Evolutionary conservation across 352 stramenopile genomes (phyloP).

Genomic region (Pythium phragmiticola): DNA sequence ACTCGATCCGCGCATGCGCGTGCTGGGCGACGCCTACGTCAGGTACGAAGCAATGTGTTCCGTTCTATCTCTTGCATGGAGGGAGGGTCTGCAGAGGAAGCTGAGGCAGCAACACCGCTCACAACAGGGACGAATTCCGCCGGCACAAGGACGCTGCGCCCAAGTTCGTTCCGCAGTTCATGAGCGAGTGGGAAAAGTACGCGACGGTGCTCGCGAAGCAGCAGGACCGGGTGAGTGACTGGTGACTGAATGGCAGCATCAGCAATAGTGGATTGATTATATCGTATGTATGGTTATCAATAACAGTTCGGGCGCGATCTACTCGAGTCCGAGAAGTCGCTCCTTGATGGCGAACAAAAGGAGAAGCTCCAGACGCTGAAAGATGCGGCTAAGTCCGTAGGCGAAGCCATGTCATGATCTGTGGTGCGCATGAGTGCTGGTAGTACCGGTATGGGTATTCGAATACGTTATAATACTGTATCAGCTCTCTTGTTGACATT

Average conservation of each 20-base stretch:
- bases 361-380: slow-evolving; percentile 68
- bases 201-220: slow-evolving; percentile 47
- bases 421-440: too few relatives aligned
- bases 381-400: slow-evolving; percentile 66
- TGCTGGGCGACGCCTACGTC: slow-evolving; percentile 84
- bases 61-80: neutral
- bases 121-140: slow-evolving; percentile 74
- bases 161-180: slow-evolving; percentile 78
- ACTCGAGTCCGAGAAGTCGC: slow-evolving; percentile 47
- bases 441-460: too few relatives aligned
- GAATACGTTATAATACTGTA: too few relatives aligned
- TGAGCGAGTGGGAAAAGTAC: slow-evolving; percentile 81
- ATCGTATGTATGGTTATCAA: neutral
- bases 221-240: slow-evolving; percentile 39
- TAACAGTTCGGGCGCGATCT: slow-evolving; percentile 66
- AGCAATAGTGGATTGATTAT: neutral
- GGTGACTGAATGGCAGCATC: neutral
- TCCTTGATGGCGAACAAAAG: slow-evolving; percentile 69
- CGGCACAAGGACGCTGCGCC: slow-evolving; percentile 71
- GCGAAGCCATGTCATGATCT: slow-evolving; percentile 46
- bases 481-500: too few relatives aligned
- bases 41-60: slow-evolving; percentile 31
- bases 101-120: neutral
- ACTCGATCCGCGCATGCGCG: slow-evolving; percentile 76
- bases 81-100: neutral